Conservation (phyloP, 176 grass and related monocot species). For the Guadua angustifolia region DNA sequence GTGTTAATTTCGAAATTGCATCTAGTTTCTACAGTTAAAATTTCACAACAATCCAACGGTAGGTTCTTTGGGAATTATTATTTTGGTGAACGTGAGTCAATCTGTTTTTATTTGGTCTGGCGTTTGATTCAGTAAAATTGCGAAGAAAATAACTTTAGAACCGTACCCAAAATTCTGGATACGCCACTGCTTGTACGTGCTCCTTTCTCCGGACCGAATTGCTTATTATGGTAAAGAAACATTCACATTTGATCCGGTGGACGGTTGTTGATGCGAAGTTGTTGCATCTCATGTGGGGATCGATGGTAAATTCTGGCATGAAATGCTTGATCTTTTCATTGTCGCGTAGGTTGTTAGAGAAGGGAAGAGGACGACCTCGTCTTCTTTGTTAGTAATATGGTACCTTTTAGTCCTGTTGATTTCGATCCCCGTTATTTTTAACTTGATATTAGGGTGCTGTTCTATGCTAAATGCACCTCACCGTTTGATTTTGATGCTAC, state of each 20-base stretch:
- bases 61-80: too few relatives aligned
- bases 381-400: conserved; percentile 90
- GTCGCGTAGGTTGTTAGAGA: conserved; percentile 57
- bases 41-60: too few relatives aligned
- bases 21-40: too few relatives aligned
- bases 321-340: conserved; percentile 94
- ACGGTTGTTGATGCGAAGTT: conserved; percentile 62
- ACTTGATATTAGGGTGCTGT: neutral
- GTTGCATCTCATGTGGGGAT: conserved; percentile 51
- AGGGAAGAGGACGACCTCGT: conserved; percentile 91
- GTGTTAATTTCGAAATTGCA: too few relatives aligned
- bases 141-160: too few relatives aligned
- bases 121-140: too few relatives aligned
- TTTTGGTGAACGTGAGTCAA: too few relatives aligned
- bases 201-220: conserved; percentile 60
- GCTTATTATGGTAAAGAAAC: conserved; percentile 90
- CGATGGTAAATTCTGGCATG: conserved; percentile 84
- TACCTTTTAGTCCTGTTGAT: conserved; percentile 26
- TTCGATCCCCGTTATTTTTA: conserved; percentile 11
- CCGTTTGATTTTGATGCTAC: too few relatives aligned
- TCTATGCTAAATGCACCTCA: conserved; percentile 12
- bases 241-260: conserved; percentile 77
- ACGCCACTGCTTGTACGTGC: too few relatives aligned
- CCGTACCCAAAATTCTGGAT: too few relatives aligned
- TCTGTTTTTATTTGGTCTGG: too few relatives aligned